Evolutionary conservation across 73 alveolate species (phyloP).

Genomic region (Tetrahymena borealis): DNA sequence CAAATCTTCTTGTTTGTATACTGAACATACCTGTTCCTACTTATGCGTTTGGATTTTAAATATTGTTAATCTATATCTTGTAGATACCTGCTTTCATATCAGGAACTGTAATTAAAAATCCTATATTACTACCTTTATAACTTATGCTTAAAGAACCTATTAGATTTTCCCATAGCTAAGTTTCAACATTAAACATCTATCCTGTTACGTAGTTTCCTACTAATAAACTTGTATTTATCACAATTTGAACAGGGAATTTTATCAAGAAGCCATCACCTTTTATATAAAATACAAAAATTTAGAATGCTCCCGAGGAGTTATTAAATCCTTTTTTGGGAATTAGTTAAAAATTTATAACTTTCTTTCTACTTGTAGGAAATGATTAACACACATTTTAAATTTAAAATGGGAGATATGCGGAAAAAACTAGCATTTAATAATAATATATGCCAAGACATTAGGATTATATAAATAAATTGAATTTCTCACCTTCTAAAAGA

Average conservation of each 20-base stretch:
- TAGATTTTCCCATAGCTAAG: background rate
- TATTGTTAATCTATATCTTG: background rate
- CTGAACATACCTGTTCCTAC: slow-evolving; percentile 43
- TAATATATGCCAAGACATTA: no score
- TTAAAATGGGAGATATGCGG: no score
- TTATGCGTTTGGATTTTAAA: slow-evolving; percentile 5
- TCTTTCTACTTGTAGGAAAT: no score
- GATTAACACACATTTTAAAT: no score
- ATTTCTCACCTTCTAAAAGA: background rate
- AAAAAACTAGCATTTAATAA: no score
- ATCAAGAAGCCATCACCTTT: background rate
- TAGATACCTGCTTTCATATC: slow-evolving; percentile 45
- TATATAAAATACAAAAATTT: background rate
- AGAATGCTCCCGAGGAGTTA: no score
- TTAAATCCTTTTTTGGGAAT: no score
- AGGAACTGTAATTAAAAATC: slow-evolving; percentile 19
- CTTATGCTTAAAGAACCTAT: background rate
- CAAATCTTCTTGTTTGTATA: slow-evolving; percentile 29
- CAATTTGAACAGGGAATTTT: background rate
- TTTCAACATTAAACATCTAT: background rate
- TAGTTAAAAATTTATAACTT: no score
- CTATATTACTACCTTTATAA: background rate
- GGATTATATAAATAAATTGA: no score
- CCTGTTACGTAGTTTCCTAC: background rate
- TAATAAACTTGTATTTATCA: background rate